Conservation (phyloP, 1,139 yeast species). For the Hansenula lynferdii region DNA sequence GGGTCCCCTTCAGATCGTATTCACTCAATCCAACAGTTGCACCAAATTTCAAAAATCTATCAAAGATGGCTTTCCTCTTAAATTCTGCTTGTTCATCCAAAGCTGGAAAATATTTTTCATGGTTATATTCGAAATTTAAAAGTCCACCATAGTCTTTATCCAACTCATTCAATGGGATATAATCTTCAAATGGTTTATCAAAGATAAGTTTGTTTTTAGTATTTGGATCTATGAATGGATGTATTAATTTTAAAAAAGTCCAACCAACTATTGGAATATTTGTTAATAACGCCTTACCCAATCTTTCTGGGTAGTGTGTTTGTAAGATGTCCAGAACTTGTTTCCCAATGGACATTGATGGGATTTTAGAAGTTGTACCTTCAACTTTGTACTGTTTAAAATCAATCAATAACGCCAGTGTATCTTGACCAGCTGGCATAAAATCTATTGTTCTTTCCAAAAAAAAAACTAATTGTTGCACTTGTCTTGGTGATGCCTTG, state of each 20-base stretch:
- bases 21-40: conserved; percentile 73
- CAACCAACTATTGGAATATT: conserved; percentile 89
- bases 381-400: conserved; percentile 65
- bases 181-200: conserved; percentile 78
- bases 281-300: conserved; percentile 80
- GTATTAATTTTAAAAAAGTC: conserved; percentile 79
- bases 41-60: conserved; percentile 61
- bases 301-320: conserved; percentile 88
- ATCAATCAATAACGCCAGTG: conserved; percentile 81
- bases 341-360: conserved; percentile 44
- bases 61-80: conserved; percentile 45
- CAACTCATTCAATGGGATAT: conserved; percentile 72
- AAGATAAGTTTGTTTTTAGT: conserved; percentile 86
- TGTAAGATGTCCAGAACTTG: conserved; percentile 85
- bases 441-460: conserved; percentile 81
- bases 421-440: conserved; percentile 96
- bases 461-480: conserved; percentile 87
- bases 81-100: conserved; percentile 51
- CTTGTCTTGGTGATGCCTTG: conserved; percentile 76
- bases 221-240: conserved; percentile 88
- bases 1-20: conserved; percentile 58
- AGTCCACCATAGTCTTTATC: conserved; percentile 70
- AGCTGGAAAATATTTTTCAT: conserved; percentile 74
- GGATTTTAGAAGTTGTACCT: conserved; percentile 27
- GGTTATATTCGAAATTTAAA: conserved; percentile 74